Percentiles rank a stretch among this genome's conserved stretches.
Conservation (phyloP, 306 rosid species). For the Amphicarpaea edgeworthii region DNA sequence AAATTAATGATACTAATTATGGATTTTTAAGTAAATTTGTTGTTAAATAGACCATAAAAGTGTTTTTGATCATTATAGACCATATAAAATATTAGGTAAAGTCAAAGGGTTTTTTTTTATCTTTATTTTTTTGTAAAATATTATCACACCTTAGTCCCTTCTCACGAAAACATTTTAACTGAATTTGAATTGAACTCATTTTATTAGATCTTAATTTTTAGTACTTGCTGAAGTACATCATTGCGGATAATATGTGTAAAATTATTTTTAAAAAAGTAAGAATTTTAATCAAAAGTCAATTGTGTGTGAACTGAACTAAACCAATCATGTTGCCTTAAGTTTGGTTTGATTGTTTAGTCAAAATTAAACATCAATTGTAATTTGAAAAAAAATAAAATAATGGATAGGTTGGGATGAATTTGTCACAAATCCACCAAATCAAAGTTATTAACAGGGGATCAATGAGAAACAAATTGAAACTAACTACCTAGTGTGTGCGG, state of each 20-base stretch:
- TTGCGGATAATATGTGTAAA: neutral
- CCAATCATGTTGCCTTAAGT: neutral
- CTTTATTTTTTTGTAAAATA: neutral
- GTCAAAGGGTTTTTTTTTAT: neutral
- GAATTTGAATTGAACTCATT: neutral
- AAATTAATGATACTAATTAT: neutral
- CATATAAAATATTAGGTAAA: neutral
- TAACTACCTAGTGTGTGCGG: too few species aligned
- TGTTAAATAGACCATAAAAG: neutral
- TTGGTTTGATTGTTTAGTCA: neutral
- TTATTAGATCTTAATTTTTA: neutral
- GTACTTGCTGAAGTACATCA: neutral
- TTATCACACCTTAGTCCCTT: neutral
- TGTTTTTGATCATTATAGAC: too few species aligned
- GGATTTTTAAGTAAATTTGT: neutral
- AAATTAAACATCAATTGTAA: neutral
- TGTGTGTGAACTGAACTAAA: neutral
- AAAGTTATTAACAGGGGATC: too few species aligned
- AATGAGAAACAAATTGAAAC: too few species aligned
- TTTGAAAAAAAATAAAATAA: neutral
- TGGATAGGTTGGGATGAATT: neutral
- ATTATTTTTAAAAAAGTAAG: neutral
- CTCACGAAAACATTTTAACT: neutral
- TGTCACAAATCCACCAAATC: neutral
- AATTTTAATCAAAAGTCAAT: neutral